Percentiles rank a stretch among this genome's conserved stretches.
These are phyloP conservation scores for Aureobasidium melanogenum DNA, from an alignment of 2,329 filamentous ascomycete species.

Conservation along the genomic window DNA sequence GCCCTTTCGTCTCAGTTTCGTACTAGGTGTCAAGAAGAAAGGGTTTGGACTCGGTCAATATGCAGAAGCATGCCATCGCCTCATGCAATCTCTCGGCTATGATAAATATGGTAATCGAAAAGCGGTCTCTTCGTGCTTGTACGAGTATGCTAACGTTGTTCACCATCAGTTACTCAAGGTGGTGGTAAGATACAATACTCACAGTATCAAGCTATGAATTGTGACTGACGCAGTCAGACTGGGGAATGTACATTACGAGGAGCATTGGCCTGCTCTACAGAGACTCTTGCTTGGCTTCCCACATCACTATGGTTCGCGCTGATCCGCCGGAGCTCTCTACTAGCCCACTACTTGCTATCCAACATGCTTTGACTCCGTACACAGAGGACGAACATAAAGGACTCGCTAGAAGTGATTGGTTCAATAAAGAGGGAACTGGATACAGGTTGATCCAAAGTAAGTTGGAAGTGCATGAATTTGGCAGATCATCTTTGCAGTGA, in stretches of 20 bases:
- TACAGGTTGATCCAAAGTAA: slow-evolving; percentile 49
- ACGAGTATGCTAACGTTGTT: background rate
- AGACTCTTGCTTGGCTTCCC: slow-evolving; percentile 47
- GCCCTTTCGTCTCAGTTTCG: background rate
- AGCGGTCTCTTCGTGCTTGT: background rate
- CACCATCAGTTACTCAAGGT: slow-evolving; percentile 40
- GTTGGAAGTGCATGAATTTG: background rate
- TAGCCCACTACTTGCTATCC: slow-evolving; percentile 49
- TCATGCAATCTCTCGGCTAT: slow-evolving; percentile 63
- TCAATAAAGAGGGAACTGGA: slow-evolving; percentile 46
- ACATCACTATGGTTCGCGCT: slow-evolving; percentile 52
- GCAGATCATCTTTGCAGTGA: background rate
- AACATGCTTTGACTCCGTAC: slow-evolving; percentile 48
- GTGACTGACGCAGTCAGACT: slow-evolving; percentile 37
- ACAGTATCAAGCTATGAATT: background rate
- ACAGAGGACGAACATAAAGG: slow-evolving; percentile 43
- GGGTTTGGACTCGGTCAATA: slow-evolving; percentile 54
- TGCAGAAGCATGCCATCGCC: slow-evolving; percentile 54
- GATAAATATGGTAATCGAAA: slow-evolving; percentile 40
- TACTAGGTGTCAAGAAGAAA: slow-evolving; percentile 35
- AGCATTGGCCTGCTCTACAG: slow-evolving; percentile 53
- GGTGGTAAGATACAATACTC: slow-evolving; percentile 29
- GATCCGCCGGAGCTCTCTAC: slow-evolving; percentile 40
- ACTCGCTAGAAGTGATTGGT: slow-evolving; percentile 48
- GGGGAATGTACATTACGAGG: slow-evolving; percentile 59